Evolutionary conservation across 306 rosid genomes (phyloP), one percentile per base, ranked within the genome.

Genomic region (Medicago arabica): DNA sequence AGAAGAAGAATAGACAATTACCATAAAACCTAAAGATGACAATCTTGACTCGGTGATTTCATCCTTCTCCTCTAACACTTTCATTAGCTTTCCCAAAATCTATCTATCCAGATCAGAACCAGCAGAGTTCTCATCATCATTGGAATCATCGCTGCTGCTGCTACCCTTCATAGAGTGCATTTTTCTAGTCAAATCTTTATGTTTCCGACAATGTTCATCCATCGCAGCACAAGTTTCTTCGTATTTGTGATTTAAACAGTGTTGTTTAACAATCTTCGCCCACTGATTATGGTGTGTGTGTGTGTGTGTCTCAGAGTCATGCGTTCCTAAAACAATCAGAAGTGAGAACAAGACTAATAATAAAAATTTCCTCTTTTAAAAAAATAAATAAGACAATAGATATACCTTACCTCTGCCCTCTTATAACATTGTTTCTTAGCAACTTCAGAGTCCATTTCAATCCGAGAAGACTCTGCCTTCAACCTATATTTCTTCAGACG

Each of bases 331-430:
- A 80, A 57, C 64, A 82, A 81, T 73, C 49, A 46, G 19, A 76
- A 79, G 65, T 25, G 44, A 69, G 63, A 75, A 69, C 50, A 54
- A 12, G 67, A 65, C 85, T 36, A 68, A 38, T 60, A 69, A 41
- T 23, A 53, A 44, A 9, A 7, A 41, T 69, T 19, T 57, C 49
- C 4, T 13, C 12, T 54, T 69, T 54, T 2, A 34, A 34, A 34
- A 31, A 34, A 34, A 12, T 50, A 53, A 54, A 31, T 9, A 57
- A 58, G 65, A 74, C 39, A 66, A 28, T 19, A 39, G 15, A 65
- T 36, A 75, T 82, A 95, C 99, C 99, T 92, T 82, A 95, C 99
- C 99, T 92, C 93, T 4, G 91, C 99, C 66, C 97, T 86, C 79
- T 62, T 75, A 36, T 82, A 89, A 79, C 89, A 97, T 61, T 76